Evolutionary conservation across 139 green algal species (phyloP).

Genomic region (Haematococcus lacustris): DNA sequence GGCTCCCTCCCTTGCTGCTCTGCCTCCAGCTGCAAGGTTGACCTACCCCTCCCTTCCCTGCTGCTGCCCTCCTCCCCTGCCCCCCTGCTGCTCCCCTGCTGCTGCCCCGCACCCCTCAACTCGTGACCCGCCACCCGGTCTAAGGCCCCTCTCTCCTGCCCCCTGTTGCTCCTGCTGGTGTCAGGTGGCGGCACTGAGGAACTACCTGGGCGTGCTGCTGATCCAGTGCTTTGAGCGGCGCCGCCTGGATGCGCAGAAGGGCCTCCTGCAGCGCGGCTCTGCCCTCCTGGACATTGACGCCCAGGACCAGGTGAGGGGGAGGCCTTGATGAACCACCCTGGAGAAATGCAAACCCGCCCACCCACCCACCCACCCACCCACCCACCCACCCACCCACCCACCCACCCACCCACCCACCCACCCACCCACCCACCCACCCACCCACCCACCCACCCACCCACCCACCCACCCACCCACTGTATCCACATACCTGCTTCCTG

Average conservation of each 20-base stretch:
- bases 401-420: too few species aligned
- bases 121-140: too few species aligned
- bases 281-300: slow-evolving; percentile 36
- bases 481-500: too few species aligned
- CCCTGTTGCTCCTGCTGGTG: neutral
- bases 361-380: too few species aligned
- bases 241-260: slow-evolving; percentile 14
- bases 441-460: too few species aligned
- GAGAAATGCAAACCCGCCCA: too few species aligned
- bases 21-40: neutral
- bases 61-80: neutral
- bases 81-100: neutral
- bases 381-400: too few species aligned
- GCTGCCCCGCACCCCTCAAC: neutral
- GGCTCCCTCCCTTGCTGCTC: neutral
- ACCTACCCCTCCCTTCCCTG: neutral
- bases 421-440: too few species aligned
- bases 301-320: slow-evolving; percentile 22
- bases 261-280: slow-evolving; percentile 12
- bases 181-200: slow-evolving; percentile 32
- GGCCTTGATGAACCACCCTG: too few species aligned
- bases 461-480: too few species aligned
- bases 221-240: slow-evolving; percentile 37
- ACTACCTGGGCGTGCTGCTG: slow-evolving; percentile 41
- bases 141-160: neutral